phyloP scores from a whole-genome alignment of 305 asterid species.

The Plantago coronopus region DNA sequence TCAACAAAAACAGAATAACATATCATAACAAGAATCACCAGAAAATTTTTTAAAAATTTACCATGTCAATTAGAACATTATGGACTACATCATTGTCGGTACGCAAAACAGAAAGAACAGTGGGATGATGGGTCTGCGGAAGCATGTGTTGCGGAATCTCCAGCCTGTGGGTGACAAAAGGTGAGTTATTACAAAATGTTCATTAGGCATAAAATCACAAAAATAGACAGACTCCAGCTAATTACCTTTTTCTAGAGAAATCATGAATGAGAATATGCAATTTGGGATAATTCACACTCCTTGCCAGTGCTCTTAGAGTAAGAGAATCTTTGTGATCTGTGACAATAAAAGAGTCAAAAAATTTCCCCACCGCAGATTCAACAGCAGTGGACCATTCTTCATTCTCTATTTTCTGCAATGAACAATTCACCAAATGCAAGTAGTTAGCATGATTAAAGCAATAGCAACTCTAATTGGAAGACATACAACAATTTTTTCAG shows the following conservation, averaged over 20 bases:
- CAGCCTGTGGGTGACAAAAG: constrained; percentile 48
- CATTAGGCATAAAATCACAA: constrained; percentile 18
- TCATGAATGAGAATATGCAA: constrained; percentile 76
- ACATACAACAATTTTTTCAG: too few species aligned
- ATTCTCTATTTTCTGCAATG: constrained; percentile 61
- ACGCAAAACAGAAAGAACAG: constrained; percentile 59
- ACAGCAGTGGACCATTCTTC: constrained; percentile 87
- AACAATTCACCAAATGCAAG: constrained; percentile 22
- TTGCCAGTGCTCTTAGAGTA: constrained; percentile 69
- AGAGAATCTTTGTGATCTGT: constrained; percentile 76
- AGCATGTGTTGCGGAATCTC: constrained; percentile 84
- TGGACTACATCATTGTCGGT: constrained; percentile 69
- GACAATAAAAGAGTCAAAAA: constrained; percentile 82
- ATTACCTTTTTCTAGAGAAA: constrained; percentile 74
- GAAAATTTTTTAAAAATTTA: constrained; percentile 33
- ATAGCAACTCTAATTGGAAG: constrained; percentile 11
- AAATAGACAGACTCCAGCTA: constrained; percentile 17
- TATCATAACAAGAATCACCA: constrained; percentile 5
- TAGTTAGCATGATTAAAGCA: constrained; percentile 24
- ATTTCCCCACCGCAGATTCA: constrained; percentile 76
- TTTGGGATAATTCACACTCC: constrained; percentile 59
- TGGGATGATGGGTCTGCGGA: constrained; percentile 87
- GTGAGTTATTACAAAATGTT: constrained; percentile 23
- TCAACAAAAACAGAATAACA: neutral
- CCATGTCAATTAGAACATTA: constrained; percentile 88